A percentile compares a stretch with the other conserved stretches of the same genome.
These are phyloP conservation scores for Phytophthora meadii DNA, from an alignment of 352 stramenopile species.

Conservation along the genomic window DNA sequence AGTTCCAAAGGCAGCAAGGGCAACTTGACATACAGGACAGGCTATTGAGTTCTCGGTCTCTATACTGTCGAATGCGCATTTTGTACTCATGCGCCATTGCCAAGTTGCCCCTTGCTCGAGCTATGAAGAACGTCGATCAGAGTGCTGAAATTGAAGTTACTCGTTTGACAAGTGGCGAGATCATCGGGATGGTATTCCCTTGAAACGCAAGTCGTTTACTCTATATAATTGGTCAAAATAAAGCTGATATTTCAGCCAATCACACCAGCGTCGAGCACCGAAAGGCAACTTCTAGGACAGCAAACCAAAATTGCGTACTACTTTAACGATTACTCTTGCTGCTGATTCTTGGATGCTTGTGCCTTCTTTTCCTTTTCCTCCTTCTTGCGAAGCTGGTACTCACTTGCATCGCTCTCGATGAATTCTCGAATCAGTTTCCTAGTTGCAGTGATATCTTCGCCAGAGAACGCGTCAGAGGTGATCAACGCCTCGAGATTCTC, in stretches of 20 bases:
- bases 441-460: conserved; percentile 45
- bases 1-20: neutral
- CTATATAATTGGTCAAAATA: neutral
- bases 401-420: conserved; percentile 39
- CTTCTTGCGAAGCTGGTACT: conserved; percentile 36
- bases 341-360: conserved; percentile 15
- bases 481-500: conserved; percentile 51
- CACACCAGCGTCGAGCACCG: conserved; percentile 15
- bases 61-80: conserved; percentile 26
- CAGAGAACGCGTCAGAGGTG: conserved; percentile 43
- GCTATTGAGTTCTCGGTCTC: conserved; percentile 1
- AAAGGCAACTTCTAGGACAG: conserved; percentile 10
- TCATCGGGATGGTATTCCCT: conserved; percentile 10
- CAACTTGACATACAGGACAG: conserved; percentile 1
- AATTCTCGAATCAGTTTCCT: conserved; percentile 43
- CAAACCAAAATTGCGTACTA: conserved; percentile 18
- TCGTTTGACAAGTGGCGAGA: conserved; percentile 23
- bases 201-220: conserved; percentile 8
- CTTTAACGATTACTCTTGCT: conserved; percentile 9
- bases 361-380: conserved; percentile 18
- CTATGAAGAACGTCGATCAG: neutral
- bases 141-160: conserved; percentile 20
- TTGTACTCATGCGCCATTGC: conserved; percentile 13
- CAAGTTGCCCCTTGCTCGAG: neutral
- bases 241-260: neutral